phyloP scores from a whole-genome alignment of 305 asterid species.

The Solanum aculeatissimum region DNA sequence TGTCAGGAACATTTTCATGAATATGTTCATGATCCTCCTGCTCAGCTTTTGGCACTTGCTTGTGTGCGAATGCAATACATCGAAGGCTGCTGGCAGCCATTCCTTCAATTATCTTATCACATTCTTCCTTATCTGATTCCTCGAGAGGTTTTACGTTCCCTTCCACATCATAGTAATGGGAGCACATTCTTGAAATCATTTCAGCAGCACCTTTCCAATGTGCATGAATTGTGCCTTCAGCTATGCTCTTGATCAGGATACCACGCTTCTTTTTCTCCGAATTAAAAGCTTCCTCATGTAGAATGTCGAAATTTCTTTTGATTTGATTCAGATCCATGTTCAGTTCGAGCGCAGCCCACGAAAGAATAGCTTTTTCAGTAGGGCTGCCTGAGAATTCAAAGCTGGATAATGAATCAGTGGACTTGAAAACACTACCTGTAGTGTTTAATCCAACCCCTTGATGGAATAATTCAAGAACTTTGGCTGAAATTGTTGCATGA shows the following conservation, averaged over 20 bases:
- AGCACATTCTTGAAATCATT: constrained; percentile 50
- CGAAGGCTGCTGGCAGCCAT: constrained; percentile 49
- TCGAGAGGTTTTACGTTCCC: constrained; percentile 27
- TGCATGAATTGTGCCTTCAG: constrained; percentile 5
- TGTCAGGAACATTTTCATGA: constrained; percentile 20
- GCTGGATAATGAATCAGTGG: too few relatives aligned
- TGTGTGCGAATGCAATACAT: constrained; percentile 49
- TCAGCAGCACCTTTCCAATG: constrained; percentile 33
- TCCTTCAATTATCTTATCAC: constrained; percentile 25
- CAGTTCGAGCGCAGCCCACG: too few relatives aligned
- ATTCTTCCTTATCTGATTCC: constrained; percentile 10
- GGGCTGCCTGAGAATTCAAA: too few relatives aligned
- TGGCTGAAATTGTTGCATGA: too few relatives aligned
- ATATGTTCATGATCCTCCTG: neutral
- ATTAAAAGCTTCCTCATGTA: constrained; percentile 51
- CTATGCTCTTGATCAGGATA: constrained; percentile 21
- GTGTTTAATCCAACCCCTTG: too few relatives aligned
- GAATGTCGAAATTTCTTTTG: constrained; percentile 13
- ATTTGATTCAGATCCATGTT: too few relatives aligned
- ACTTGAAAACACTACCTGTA: too few relatives aligned
- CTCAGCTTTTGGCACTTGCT: constrained; percentile 7
- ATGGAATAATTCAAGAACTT: too few relatives aligned
- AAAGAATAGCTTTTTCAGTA: too few relatives aligned
- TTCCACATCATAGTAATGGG: constrained; percentile 31
- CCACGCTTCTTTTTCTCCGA: constrained; percentile 67